Conservation (phyloP, 768 basidiomycete genomes). For the Chalciporus sphaerocephalus region DNA sequence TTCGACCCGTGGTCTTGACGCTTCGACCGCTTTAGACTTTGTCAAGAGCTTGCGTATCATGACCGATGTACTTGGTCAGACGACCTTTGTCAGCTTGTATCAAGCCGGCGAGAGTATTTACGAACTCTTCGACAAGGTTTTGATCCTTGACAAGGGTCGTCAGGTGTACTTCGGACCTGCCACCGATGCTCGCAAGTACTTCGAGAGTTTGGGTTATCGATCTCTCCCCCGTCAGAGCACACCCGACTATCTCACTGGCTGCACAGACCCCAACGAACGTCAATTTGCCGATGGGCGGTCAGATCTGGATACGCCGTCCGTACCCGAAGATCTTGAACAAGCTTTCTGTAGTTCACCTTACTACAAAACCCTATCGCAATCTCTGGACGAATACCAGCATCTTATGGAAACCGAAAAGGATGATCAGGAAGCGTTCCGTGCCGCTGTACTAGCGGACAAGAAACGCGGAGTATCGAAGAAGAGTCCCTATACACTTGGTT, state of each 20-base stretch:
- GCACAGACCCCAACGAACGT: conserved; percentile 83
- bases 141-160: conserved; percentile 75
- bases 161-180: conserved; percentile 80
- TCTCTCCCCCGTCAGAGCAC: conserved; percentile 78
- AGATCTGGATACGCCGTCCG: conserved; percentile 51
- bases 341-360: conserved; percentile 53
- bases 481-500: conserved; percentile 81
- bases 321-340: conserved; percentile 62
- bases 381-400: conserved; percentile 52
- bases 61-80: conserved; percentile 78
- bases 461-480: conserved; percentile 70
- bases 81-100: conserved; percentile 79
- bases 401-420: conserved; percentile 54
- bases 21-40: conserved; percentile 86
- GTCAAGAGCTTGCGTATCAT: conserved; percentile 72
- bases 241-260: conserved; percentile 80
- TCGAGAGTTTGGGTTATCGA: conserved; percentile 68
- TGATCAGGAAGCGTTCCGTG: conserved; percentile 74
- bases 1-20: conserved; percentile 75
- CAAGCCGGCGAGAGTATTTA: conserved; percentile 82
- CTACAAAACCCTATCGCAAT: conserved; percentile 39
- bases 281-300: conserved; percentile 65
- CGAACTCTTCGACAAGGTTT: conserved; percentile 80
- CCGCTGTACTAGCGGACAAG: conserved; percentile 73
- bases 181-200: conserved; percentile 71